Evolutionary conservation across 495 filamentous ascomycete genomes (phyloP).

Genomic region (Aspergillus baeticus): DNA sequence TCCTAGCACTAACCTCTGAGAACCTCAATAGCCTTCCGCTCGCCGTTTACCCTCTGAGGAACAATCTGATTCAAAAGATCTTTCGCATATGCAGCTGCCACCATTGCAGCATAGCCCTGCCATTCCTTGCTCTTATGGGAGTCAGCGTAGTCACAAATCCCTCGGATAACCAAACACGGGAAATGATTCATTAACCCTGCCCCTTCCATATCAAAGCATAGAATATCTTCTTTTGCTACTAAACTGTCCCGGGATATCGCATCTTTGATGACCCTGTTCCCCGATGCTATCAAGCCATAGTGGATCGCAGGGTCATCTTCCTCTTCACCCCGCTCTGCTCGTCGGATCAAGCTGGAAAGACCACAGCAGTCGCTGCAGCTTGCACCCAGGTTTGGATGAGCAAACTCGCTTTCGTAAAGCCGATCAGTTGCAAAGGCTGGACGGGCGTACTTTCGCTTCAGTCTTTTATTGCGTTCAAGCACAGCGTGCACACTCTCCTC

Average conservation of each 20-base stretch:
- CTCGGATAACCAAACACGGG: slow-evolving; percentile 37
- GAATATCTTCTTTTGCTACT: slow-evolving; percentile 11
- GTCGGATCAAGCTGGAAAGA: slow-evolving; percentile 12
- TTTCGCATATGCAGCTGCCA: slow-evolving; percentile 33
- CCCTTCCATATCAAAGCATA: slow-evolving; percentile 46
- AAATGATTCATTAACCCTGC: slow-evolving; percentile 41
- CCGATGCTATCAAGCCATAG: slow-evolving; percentile 30
- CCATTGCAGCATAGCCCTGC: slow-evolving; percentile 38
- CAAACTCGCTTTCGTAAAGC: too few species aligned
- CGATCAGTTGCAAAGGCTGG: too few species aligned
- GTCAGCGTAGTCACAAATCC: slow-evolving; percentile 42
- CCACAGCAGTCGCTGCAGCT: too few species aligned
- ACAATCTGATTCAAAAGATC: slow-evolving; percentile 9
- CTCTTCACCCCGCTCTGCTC: neutral
- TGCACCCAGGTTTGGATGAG: too few species aligned
- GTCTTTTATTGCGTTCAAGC: too few species aligned
- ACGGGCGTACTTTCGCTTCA: too few species aligned
- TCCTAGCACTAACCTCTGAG: neutral
- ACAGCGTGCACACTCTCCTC: too few species aligned
- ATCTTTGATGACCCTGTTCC: slow-evolving; percentile 26
- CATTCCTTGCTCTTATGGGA: slow-evolving; percentile 39
- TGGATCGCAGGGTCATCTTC: slow-evolving; percentile 20
- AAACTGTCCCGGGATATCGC: slow-evolving; percentile 20
- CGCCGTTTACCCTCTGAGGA: neutral
- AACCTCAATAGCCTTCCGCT: neutral